These are phyloP conservation scores for Trichoderma afroharzianum DNA, from an alignment of 2,329 filamentous ascomycete species.

Conservation along the genomic window DNA sequence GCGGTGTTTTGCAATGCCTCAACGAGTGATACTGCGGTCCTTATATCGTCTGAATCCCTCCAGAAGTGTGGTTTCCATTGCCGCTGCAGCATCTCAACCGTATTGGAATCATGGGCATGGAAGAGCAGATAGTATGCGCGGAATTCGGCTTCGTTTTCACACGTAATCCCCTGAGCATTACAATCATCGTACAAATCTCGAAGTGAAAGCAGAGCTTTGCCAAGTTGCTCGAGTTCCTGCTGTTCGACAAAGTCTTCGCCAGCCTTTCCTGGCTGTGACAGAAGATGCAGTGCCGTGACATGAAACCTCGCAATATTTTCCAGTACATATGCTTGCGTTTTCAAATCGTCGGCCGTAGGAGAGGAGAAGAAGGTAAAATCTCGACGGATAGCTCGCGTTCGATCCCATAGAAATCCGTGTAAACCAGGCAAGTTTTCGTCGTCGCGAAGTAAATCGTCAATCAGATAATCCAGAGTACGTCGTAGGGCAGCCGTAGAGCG, in stretches of 20 bases:
- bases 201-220: conserved; percentile 61
- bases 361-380: conserved; percentile 66
- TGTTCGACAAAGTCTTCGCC: conserved; percentile 62
- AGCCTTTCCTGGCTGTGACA: conserved; percentile 54
- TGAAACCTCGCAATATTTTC: conserved; percentile 67
- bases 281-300: conserved; percentile 60
- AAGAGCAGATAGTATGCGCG: conserved; percentile 62
- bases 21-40: conserved; percentile 58
- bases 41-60: conserved; percentile 54
- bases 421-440: conserved; percentile 53
- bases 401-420: conserved; percentile 66
- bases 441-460: conserved; percentile 54
- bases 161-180: conserved; percentile 52
- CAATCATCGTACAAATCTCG: conserved; percentile 66
- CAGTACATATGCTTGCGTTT: conserved; percentile 58
- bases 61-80: conserved; percentile 56
- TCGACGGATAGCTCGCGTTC: conserved; percentile 63
- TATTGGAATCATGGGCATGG: conserved; percentile 56
- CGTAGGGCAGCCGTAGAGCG: conserved; percentile 57
- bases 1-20: conserved; percentile 58
- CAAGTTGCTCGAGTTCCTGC: conserved; percentile 65
- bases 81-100: conserved; percentile 50
- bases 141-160: conserved; percentile 63
- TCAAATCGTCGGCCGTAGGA: conserved; percentile 54
- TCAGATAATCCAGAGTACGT: conserved; percentile 59